phyloP scores from a whole-genome alignment of 108 stramenopile species.

The Poteriospumella lacustris region DNA sequence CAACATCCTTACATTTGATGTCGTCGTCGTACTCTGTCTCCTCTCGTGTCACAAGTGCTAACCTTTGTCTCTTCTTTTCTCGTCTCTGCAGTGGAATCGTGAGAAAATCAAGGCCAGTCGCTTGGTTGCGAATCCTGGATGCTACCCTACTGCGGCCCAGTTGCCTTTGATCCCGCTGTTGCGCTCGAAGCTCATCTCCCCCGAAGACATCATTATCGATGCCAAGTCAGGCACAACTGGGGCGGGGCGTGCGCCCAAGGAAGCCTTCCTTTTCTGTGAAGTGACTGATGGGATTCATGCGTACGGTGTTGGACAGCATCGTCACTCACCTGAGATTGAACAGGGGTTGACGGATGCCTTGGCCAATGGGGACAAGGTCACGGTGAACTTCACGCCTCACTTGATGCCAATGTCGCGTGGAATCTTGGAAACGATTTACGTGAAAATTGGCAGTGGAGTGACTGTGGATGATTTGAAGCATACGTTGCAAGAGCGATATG shows the following conservation, averaged over 20 bases:
- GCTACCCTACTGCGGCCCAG: slow-evolving; percentile 60
- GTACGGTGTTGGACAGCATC: slow-evolving; percentile 49
- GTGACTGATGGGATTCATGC: slow-evolving; percentile 51
- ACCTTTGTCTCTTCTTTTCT: too few species aligned
- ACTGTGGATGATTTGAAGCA: slow-evolving; percentile 40
- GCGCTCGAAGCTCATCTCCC: slow-evolving; percentile 34
- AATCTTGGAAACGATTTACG: slow-evolving; percentile 52
- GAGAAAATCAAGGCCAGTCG: slow-evolving; percentile 39
- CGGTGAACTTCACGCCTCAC: slow-evolving; percentile 48
- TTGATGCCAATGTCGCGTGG: slow-evolving; percentile 51
- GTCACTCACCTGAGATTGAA: slow-evolving; percentile 53
- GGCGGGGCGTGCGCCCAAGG: slow-evolving; percentile 53
- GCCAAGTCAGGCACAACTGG: slow-evolving; percentile 56
- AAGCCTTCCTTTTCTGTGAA: slow-evolving; percentile 28
- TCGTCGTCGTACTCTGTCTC: too few species aligned
- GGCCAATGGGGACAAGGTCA: slow-evolving; percentile 27
- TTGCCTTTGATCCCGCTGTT: slow-evolving; percentile 51
- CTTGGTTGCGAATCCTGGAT: slow-evolving; percentile 56
- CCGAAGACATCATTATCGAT: slow-evolving; percentile 54
- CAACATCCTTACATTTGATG: too few species aligned
- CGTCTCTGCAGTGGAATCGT: slow-evolving; percentile 22
- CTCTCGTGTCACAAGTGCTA: too few species aligned
- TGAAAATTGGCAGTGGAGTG: slow-evolving; percentile 30
- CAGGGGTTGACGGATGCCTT: slow-evolving; percentile 41
- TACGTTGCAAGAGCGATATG: slow-evolving; percentile 34